Percentiles rank a stretch among this genome's conserved stretches.
These are phyloP conservation scores for Pleurotus tuber-regium DNA, from an alignment of 768 basidiomycete species.

Conservation along the genomic window DNA sequence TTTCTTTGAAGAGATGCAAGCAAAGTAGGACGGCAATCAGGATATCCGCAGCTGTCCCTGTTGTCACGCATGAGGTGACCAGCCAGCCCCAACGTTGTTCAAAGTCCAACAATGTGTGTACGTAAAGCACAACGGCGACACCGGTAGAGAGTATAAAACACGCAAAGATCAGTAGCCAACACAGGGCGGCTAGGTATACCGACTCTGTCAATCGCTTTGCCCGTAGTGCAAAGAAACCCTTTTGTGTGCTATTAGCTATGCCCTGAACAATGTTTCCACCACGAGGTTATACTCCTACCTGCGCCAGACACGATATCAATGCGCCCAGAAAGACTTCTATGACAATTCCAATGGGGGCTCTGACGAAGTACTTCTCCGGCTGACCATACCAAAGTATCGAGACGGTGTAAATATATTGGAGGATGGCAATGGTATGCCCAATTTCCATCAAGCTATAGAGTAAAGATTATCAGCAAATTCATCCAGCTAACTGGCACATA, in stretches of 20 bases:
- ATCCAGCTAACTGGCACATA: not conserved
- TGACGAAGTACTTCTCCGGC: slow-evolving; percentile 19
- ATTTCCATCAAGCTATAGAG: slow-evolving; percentile 23
- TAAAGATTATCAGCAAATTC: not conserved
- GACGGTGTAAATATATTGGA: slow-evolving; percentile 26
- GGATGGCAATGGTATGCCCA: slow-evolving; percentile 24
- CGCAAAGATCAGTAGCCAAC: slow-evolving; percentile 21
- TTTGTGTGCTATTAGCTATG: not conserved
- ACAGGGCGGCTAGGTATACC: slow-evolving; percentile 23
- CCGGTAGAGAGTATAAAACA: slow-evolving; percentile 27
- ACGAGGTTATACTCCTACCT: slow-evolving; percentile 12
- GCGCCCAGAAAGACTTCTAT: slow-evolving; percentile 24
- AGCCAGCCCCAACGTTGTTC: slow-evolving; percentile 26
- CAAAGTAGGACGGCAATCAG: slow-evolving; percentile 28
- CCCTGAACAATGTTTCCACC: not conserved
- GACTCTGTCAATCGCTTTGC: slow-evolving; percentile 25
- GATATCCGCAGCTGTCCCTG: slow-evolving; percentile 27
- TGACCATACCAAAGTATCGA: slow-evolving; percentile 25
- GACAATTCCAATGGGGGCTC: slow-evolving; percentile 18
- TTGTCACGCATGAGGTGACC: slow-evolving; percentile 25
- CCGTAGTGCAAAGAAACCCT: slow-evolving; percentile 28
- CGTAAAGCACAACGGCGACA: slow-evolving; percentile 22
- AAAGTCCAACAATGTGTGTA: slow-evolving; percentile 13
- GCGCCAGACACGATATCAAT: slow-evolving; percentile 26
- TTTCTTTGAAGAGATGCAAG: slow-evolving; percentile 24